Conservation (phyloP, 2,329 filamentous ascomycete species). For the Mycocentrospora acerina region DNA sequence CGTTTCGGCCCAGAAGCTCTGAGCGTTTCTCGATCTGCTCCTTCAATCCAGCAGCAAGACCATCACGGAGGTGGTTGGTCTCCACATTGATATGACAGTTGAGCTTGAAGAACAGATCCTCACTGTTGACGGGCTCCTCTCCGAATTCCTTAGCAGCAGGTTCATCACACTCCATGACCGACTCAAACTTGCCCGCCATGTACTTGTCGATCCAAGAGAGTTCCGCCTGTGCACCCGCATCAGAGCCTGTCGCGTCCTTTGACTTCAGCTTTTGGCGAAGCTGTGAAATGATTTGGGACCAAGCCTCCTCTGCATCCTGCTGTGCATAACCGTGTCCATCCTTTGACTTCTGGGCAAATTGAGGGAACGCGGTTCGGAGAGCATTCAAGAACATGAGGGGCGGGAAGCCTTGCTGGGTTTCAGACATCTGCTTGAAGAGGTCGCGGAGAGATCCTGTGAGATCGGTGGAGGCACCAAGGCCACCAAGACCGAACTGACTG, state of each 20-base stretch:
- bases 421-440: constrained; percentile 84
- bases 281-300: constrained; percentile 90
- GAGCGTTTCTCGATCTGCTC: constrained; percentile 93
- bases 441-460: constrained; percentile 76
- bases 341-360: constrained; percentile 88
- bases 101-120: constrained; percentile 84
- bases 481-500: constrained; percentile 58
- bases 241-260: constrained; percentile 51
- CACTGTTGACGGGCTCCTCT: constrained; percentile 67
- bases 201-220: constrained; percentile 86
- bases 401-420: constrained; percentile 83
- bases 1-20: constrained; percentile 72
- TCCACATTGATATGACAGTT: constrained; percentile 90
- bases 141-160: constrained; percentile 71
- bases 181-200: constrained; percentile 79
- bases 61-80: constrained; percentile 89
- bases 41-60: constrained; percentile 76
- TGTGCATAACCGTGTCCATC: constrained; percentile 87
- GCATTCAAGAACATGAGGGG: constrained; percentile 81
- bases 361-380: constrained; percentile 77
- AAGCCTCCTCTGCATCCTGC: constrained; percentile 97
- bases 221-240: constrained; percentile 42
- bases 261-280: constrained; percentile 75
- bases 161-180: constrained; percentile 81
- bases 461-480: constrained; percentile 64